A percentile compares a stretch with the other conserved stretches of the same genome.
phyloP scores from a whole-genome alignment of 176 grass and related monocot genomes.

The Zoysia pacifica region DNA sequence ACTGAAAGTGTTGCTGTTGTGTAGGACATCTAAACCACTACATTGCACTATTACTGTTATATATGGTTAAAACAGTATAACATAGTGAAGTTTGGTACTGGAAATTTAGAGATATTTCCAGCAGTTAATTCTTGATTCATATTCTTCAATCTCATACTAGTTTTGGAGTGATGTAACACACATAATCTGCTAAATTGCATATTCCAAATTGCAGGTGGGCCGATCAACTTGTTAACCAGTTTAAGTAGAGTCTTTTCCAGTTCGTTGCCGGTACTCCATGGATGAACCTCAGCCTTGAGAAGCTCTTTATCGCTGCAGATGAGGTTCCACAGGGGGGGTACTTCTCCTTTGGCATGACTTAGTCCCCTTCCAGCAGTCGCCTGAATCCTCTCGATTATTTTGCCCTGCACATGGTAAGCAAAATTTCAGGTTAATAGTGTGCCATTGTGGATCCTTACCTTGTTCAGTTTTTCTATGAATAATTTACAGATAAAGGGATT shows the following conservation, averaged over 20 bases:
- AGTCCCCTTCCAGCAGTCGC: slow-evolving; percentile 50
- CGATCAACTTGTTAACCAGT: slow-evolving; percentile 50
- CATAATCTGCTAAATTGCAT: no score
- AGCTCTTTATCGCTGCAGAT: slow-evolving; percentile 56
- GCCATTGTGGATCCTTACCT: background rate
- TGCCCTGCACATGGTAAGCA: slow-evolving; percentile 51
- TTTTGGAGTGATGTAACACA: background rate
- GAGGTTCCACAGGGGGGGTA: slow-evolving; percentile 63
- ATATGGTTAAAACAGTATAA: slow-evolving; percentile 22
- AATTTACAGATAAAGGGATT: background rate
- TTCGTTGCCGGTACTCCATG: slow-evolving; percentile 56
- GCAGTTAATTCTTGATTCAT: slow-evolving; percentile 2
- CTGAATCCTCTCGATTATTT: slow-evolving; percentile 70
- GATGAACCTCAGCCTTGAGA: slow-evolving; percentile 68
- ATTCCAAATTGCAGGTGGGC: slow-evolving; percentile 13
- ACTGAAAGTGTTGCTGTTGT: background rate
- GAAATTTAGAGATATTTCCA: background rate
- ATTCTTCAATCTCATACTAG: slow-evolving; percentile 15
- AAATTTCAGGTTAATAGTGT: slow-evolving; percentile 24
- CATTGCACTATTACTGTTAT: slow-evolving; percentile 25
- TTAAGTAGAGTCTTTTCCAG: slow-evolving; percentile 52
- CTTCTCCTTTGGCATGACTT: slow-evolving; percentile 79
- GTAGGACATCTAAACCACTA: background rate
- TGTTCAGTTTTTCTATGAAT: background rate
- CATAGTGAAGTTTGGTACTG: background rate